phyloP scores from a whole-genome alignment of 1,284 basidiomycete species.

The Meira miltonrushii region DNA sequence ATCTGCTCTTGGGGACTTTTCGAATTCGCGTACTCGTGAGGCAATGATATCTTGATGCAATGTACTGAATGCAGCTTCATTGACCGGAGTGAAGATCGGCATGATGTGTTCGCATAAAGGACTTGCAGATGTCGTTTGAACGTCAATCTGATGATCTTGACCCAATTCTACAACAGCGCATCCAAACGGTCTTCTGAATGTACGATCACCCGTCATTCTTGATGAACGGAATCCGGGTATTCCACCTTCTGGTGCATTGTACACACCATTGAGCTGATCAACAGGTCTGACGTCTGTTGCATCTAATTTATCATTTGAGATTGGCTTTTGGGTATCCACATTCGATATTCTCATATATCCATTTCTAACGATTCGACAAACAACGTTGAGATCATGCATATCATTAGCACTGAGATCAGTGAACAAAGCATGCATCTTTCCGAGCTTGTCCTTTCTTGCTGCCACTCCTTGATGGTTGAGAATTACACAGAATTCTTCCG shows the following conservation, averaged over 20 bases:
- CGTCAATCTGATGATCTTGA: conserved; percentile 60
- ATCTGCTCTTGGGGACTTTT: conserved; percentile 80
- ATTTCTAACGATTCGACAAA: conserved; percentile 79
- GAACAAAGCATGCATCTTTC: conserved; percentile 61
- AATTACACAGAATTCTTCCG: conserved; percentile 85
- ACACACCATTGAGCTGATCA: not conserved
- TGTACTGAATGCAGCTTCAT: conserved; percentile 82
- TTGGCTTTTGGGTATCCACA: conserved; percentile 12
- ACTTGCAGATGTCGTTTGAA: conserved; percentile 55
- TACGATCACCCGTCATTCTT: conserved; percentile 37
- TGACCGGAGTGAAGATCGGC: conserved; percentile 76
- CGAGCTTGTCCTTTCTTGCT: conserved; percentile 56
- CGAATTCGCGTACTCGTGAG: conserved; percentile 71
- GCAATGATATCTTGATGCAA: conserved; percentile 91
- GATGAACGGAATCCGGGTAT: conserved; percentile 20
- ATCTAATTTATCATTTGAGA: conserved; percentile 51
- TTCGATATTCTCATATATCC: conserved; percentile 74
- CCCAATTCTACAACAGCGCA: conserved; percentile 85
- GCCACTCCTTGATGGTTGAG: conserved; percentile 87
- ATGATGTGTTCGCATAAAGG: conserved; percentile 67
- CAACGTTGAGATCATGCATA: conserved; percentile 58
- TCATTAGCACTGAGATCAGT: conserved; percentile 80
- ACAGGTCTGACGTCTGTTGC: conserved; percentile 55
- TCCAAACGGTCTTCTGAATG: conserved; percentile 79
- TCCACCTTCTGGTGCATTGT: not conserved